Percentiles rank a stretch among this genome's conserved stretches.
Conservation (phyloP, 495 filamentous ascomycete species). For the Chaetomium tenue region DNA sequence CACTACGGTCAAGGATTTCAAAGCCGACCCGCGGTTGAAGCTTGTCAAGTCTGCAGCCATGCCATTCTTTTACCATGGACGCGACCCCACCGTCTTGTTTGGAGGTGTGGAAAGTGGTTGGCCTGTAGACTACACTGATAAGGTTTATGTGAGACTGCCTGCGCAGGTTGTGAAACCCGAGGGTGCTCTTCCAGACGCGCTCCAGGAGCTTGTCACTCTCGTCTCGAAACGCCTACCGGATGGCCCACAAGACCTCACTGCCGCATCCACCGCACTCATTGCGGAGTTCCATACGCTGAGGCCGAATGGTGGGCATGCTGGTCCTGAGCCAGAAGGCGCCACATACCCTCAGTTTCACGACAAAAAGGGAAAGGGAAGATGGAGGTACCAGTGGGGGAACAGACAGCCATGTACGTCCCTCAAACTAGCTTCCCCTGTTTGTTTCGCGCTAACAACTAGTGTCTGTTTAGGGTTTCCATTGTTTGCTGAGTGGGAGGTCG, state of each 20-base stretch:
- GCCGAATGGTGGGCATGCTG: too few relatives aligned
- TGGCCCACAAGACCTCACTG: neutral
- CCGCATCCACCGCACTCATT: neutral
- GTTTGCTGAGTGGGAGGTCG: slow-evolving; percentile 54
- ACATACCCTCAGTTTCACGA: neutral
- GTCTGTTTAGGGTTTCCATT: slow-evolving; percentile 53
- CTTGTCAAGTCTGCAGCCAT: too few relatives aligned
- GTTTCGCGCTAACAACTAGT: too few relatives aligned
- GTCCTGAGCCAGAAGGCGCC: too few relatives aligned
- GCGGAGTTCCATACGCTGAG: neutral
- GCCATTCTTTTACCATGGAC: slow-evolving; percentile 33
- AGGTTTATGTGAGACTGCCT: slow-evolving; percentile 36
- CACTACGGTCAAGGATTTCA: too few relatives aligned
- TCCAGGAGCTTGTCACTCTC: too few relatives aligned
- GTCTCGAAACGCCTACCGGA: too few relatives aligned
- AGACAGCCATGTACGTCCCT: too few relatives aligned
- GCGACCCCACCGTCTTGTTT: slow-evolving; percentile 51
- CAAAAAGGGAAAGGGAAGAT: neutral
- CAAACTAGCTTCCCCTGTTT: too few relatives aligned
- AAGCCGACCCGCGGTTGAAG: too few relatives aligned
- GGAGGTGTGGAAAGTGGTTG: slow-evolving; percentile 47
- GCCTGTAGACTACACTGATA: slow-evolving; percentile 46
- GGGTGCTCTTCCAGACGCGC: neutral
- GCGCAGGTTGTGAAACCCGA: too few relatives aligned
- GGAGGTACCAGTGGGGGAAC: slow-evolving; percentile 43